These are phyloP conservation scores for Rhododendron henanense DNA, from an alignment of 148 eudicot species.

Conservation along the genomic window DNA sequence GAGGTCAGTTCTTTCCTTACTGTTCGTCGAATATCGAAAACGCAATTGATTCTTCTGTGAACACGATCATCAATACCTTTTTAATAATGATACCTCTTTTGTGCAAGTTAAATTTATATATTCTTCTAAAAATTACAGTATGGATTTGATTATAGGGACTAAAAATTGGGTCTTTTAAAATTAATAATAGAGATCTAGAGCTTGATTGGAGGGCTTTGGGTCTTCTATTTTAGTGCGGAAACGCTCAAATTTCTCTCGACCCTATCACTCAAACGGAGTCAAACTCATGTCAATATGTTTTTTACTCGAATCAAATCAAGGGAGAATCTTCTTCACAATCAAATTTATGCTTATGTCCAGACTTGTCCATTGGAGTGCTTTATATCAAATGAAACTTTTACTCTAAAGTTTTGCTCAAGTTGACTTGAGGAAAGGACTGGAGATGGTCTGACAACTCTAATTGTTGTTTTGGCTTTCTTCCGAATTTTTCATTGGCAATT, in stretches of 20 bases:
- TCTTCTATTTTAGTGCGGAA: neutral
- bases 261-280: too few relatives aligned
- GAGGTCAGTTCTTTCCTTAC: slow-evolving; percentile 37
- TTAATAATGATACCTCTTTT: too few relatives aligned
- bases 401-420: neutral
- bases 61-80: too few relatives aligned
- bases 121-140: neutral
- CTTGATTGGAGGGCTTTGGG: too few relatives aligned
- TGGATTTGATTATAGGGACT: too few relatives aligned
- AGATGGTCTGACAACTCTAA: neutral
- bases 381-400: neutral
- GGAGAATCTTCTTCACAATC: neutral
- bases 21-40: too few relatives aligned
- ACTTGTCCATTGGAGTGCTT: neutral
- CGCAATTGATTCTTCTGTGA: too few relatives aligned
- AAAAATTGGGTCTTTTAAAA: too few relatives aligned
- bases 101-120: neutral
- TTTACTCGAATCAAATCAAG: too few relatives aligned
- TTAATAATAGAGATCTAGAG: too few relatives aligned
- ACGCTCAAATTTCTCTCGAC: neutral
- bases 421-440: neutral
- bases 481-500: neutral
- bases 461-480: neutral
- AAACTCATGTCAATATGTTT: neutral
- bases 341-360: neutral